A percentile compares a stretch with the other conserved stretches of the same genome.
phyloP scores from a whole-genome alignment of 805 yeast genomes.

The Hanseniaspora lindneri region DNA sequence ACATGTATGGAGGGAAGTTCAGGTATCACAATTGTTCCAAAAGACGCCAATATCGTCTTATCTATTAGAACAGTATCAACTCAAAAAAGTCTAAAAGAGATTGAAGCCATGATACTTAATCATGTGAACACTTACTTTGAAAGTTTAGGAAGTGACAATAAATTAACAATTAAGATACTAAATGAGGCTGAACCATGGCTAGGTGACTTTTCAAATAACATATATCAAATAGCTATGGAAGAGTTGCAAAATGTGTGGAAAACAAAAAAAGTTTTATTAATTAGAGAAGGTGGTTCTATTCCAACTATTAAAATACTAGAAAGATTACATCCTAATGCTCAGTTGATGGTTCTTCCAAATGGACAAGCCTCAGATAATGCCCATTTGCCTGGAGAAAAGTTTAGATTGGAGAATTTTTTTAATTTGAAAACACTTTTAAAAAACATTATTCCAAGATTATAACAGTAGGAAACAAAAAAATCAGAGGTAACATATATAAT shows the following conservation, averaged over 20 bases:
- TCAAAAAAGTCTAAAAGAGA: slow-evolving; percentile 47
- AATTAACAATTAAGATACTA: slow-evolving; percentile 45
- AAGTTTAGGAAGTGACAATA: slow-evolving; percentile 47
- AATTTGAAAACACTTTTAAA: slow-evolving; percentile 56
- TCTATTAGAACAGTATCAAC: slow-evolving; percentile 85
- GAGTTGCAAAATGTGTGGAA: slow-evolving; percentile 67
- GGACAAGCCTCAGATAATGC: slow-evolving; percentile 94
- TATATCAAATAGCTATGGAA: slow-evolving; percentile 53
- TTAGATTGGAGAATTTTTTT: slow-evolving; percentile 65
- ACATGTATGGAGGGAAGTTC: slow-evolving; percentile 81
- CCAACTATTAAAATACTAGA: slow-evolving; percentile 82
- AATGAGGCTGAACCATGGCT: slow-evolving; percentile 95
- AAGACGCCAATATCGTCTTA: slow-evolving; percentile 58
- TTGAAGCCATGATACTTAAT: slow-evolving; percentile 40
- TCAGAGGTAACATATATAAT: too few relatives aligned
- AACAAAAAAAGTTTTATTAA: slow-evolving; percentile 56
- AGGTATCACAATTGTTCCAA: slow-evolving; percentile 82
- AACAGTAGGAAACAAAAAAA: slow-evolving; percentile 24
- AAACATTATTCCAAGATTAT: slow-evolving; percentile 38
- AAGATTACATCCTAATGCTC: slow-evolving; percentile 57
- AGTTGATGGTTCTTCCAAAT: slow-evolving; percentile 91
- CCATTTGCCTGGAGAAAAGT: slow-evolving; percentile 76
- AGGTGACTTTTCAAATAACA: slow-evolving; percentile 68
- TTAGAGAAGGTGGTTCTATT: slow-evolving; percentile 94
- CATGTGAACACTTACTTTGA: slow-evolving; percentile 41